These are phyloP conservation scores for Kuraishia cidri DNA, from an alignment of 805 yeast species.

Conservation along the genomic window DNA sequence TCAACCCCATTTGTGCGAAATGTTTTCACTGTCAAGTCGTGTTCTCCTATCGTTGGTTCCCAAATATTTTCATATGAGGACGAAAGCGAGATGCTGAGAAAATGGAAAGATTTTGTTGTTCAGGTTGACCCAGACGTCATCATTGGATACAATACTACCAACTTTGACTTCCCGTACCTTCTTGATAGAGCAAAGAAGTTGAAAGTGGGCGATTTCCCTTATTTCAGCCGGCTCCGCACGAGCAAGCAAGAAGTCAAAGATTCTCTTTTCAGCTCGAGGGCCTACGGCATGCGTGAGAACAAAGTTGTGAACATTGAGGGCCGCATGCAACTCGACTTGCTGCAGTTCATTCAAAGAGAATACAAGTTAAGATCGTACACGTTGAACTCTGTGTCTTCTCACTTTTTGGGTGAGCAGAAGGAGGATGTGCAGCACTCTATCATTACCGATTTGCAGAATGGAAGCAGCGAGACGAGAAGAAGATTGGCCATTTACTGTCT, in stretches of 20 bases:
- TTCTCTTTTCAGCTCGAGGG: conserved; percentile 83
- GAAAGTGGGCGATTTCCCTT: conserved; percentile 62
- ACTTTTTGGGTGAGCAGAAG: conserved; percentile 89
- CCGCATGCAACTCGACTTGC: conserved; percentile 85
- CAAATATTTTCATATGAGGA: conserved; percentile 68
- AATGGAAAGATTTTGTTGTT: conserved; percentile 82
- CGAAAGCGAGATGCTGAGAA: conserved; percentile 75
- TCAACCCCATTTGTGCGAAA: conserved; percentile 85
- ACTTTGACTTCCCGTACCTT: conserved; percentile 91
- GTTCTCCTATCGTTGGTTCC: conserved; percentile 91
- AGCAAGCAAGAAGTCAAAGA: conserved; percentile 75
- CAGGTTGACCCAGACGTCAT: conserved; percentile 91
- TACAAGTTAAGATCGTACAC: conserved; percentile 93
- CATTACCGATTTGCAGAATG: conserved; percentile 90
- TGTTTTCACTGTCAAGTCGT: conserved; percentile 87
- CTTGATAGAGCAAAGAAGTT: conserved; percentile 80
- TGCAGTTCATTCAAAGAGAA: conserved; percentile 91
- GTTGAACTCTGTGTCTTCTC: conserved; percentile 89
- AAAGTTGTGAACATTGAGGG: conserved; percentile 92
- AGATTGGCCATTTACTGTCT: conserved; percentile 94
- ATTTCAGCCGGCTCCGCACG: conserved; percentile 66
- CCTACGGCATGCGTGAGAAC: conserved; percentile 93
- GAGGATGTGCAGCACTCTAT: conserved; percentile 98
- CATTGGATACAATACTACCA: conserved; percentile 91
- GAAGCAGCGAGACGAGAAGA: conserved; percentile 85